These are phyloP conservation scores for Phaffia tasmanica DNA, from an alignment of 768 basidiomycete species.

Conservation along the genomic window DNA sequence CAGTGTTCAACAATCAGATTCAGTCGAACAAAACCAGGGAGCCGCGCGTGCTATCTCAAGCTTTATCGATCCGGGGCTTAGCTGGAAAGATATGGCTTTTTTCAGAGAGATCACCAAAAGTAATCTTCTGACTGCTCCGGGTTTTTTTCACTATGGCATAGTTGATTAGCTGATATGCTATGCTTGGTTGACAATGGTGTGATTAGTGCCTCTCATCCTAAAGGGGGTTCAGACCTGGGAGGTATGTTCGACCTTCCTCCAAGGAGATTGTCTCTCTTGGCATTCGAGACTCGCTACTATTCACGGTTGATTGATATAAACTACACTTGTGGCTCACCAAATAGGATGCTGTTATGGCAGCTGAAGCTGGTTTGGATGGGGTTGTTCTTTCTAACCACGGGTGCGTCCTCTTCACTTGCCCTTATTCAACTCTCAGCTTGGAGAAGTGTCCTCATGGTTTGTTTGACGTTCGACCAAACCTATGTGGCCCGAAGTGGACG, in stretches of 20 bases:
- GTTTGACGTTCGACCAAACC: neutral
- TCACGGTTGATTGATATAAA: no score
- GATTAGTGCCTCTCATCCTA: conserved; percentile 47
- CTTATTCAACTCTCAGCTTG: conserved; percentile 42
- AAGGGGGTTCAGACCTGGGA: conserved; percentile 88
- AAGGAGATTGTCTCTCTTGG: neutral
- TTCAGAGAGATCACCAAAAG: conserved; percentile 66
- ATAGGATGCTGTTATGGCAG: conserved; percentile 72
- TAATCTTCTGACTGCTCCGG: conserved; percentile 22
- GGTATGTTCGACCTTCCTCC: conserved; percentile 34
- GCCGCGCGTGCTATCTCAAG: conserved; percentile 90
- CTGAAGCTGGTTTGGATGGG: conserved; percentile 42
- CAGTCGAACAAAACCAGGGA: conserved; percentile 73
- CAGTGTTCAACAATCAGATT: conserved; percentile 42
- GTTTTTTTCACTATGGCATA: no score
- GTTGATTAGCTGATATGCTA: no score
- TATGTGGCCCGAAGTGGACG: conserved; percentile 27
- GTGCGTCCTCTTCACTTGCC: conserved; percentile 36
- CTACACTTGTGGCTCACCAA: no score
- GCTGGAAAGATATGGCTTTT: conserved; percentile 72
- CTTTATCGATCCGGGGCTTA: conserved; percentile 85
- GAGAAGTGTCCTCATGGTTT: neutral
- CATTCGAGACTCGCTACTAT: conserved; percentile 1
- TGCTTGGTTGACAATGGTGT: no score
- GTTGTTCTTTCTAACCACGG: conserved; percentile 81